Evolutionary conservation across 176 grass and related monocot genomes (phyloP), one percentile per base, ranked within the genome.

Genomic region (Lolium perenne): DNA sequence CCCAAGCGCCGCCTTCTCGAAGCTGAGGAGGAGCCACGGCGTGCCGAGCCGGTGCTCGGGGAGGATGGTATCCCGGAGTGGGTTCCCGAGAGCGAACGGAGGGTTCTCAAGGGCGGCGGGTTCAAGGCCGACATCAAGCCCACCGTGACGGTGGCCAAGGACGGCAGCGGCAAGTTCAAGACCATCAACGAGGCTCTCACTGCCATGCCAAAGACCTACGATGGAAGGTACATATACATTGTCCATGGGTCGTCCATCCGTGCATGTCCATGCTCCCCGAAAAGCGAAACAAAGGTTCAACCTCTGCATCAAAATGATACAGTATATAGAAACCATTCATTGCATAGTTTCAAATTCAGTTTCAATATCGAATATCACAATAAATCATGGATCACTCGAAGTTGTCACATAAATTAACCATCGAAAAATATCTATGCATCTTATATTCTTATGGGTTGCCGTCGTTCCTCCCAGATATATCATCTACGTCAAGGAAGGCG

Each of bases 121-220:
- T 88, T 91, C 75, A 93, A 95, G 84, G 81, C 17, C 49, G 40
- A 74, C 2, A 60, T 85, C 48, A 92, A 72, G 75, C 61, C 96
- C 0, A 86, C 87, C 69, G 91, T 95, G 68, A 71, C 90, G 23
- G 95, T 98, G 73, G 91, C 95, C 0, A 91, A 86, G 88, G 97
- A 99, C 75, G 94, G 90, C 53, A 96, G 85, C 43, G 97, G 94
- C 29, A 80, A 94, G 84, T 95, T 96, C 72, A 94, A 86, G 82
- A 91, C 90, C 79, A 96, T 99, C 83, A 94, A 90, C 56, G 97
- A 90, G 10, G 97, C 94, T 54, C 82, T 99, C 29, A 70, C 50
- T 8, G 89, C 91, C 78, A 90, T 91, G 82, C 95, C 95, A 0
- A 83, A 90, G 87, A 88, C 71, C 23, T 75, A 90, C 43, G 12